Evolutionary conservation across 805 yeast genomes (phyloP), one percentile per base, ranked within the genome.

Genomic region (Schizosaccharomyces osmophilus): DNA sequence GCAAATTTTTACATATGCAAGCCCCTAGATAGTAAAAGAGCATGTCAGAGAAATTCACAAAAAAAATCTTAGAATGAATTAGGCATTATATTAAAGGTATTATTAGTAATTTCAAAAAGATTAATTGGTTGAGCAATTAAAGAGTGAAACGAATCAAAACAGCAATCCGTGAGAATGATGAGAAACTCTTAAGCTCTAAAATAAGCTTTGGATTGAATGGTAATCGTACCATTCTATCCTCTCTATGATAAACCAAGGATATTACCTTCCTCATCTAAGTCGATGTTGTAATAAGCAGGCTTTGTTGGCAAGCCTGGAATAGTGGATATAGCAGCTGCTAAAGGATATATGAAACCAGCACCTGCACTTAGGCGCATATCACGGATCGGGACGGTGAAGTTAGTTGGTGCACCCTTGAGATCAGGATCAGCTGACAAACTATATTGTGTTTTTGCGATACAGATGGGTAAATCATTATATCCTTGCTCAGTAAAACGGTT

Each of bases 361-460:
- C 98, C 98, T 62, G 87, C 86, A 45, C 95, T 84, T 51, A 90
- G 89, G 73, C 95, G 84, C 65, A 90, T 86, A 68, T 90, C 98
- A 72, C 95, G 81, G 67, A 90, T 87, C 60, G 98, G 97, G 71
- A 90, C 85, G 19, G 82, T 85, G 77, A 89, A 90, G 8, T 95
- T 96, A 24, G 84, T 81, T 66, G 98, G 98, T 55, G 87, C 96
- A 70, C 96, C 96, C 75, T 89, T 89, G 72, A 93, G 79, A 26
- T 80, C 75, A 55, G 97, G 88, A 73, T 90, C 97, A 70, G 89
- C 97, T 2, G 97, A 88, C 66, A 90, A 77, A 0, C 96, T 87
- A 77, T 90, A 90, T 73, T 90, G 98, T 1, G 98, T 90, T 78
- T 90, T 90, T 63, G 98, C 98, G 69, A 90, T 85, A 75, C 98